phyloP scores from a whole-genome alignment of 805 yeast genomes.

The Wickerhamomyces pijperi region DNA sequence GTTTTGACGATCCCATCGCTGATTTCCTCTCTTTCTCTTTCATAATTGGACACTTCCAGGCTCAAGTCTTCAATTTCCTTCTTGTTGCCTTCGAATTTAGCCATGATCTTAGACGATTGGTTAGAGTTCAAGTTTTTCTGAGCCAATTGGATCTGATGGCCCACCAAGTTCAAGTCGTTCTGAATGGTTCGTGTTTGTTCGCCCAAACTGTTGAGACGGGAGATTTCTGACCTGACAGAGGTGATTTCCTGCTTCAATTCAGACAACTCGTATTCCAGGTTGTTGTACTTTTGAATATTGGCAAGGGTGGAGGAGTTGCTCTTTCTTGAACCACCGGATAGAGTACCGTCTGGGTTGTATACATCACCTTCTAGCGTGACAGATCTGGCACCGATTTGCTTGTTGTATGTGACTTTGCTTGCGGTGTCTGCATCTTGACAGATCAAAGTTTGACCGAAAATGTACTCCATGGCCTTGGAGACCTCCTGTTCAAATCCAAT shows the following conservation, averaged over 20 bases:
- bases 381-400: slow-evolving; percentile 65
- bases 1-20: slow-evolving; percentile 37
- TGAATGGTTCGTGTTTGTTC: slow-evolving; percentile 44
- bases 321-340: slow-evolving; percentile 88
- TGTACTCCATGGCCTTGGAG: slow-evolving; percentile 74
- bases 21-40: slow-evolving; percentile 20
- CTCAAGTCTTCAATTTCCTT: slow-evolving; percentile 34
- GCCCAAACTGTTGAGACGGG: slow-evolving; percentile 30
- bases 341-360: slow-evolving; percentile 92
- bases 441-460: slow-evolving; percentile 82
- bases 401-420: slow-evolving; percentile 77
- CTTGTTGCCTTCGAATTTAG: slow-evolving; percentile 33
- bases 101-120: slow-evolving; percentile 43
- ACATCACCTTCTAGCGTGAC: slow-evolving; percentile 89
- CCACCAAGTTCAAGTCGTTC: slow-evolving; percentile 42
- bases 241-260: slow-evolving; percentile 32
- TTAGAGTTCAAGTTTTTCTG: slow-evolving; percentile 44
- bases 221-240: slow-evolving; percentile 28
- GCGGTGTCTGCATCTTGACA: slow-evolving; percentile 87
- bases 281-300: slow-evolving; percentile 56
- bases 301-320: slow-evolving; percentile 45
- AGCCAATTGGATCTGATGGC: slow-evolving; percentile 48
- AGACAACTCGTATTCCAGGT: slow-evolving; percentile 26
- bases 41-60: slow-evolving; percentile 25
- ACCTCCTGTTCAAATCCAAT: slow-evolving; percentile 66